These are phyloP conservation scores for Haplographium delicatum DNA, from an alignment of 495 filamentous ascomycete genomes.

Conservation along the genomic window DNA sequence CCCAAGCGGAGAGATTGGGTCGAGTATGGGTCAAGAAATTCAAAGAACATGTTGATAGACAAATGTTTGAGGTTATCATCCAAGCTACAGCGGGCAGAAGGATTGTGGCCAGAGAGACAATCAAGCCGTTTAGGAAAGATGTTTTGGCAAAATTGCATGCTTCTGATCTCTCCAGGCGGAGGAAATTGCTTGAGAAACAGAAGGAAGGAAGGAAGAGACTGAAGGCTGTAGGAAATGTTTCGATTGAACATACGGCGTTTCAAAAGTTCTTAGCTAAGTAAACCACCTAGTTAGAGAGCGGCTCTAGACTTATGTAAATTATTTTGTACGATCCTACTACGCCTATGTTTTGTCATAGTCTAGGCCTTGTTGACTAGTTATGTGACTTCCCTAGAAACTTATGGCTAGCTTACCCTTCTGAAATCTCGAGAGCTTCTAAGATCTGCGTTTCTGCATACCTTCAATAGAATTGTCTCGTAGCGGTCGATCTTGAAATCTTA, in stretches of 20 bases:
- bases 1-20: conserved; percentile 71
- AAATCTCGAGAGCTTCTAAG: too few relatives aligned
- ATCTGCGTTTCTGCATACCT: too few relatives aligned
- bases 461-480: too few relatives aligned
- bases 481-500: too few relatives aligned
- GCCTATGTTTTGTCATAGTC: too few relatives aligned
- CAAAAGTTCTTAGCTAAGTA: conserved; percentile 73
- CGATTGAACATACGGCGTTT: conserved; percentile 91
- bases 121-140: conserved; percentile 96
- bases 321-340: too few relatives aligned
- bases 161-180: conserved; percentile 71
- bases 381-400: too few relatives aligned
- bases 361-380: too few relatives aligned
- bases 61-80: conserved; percentile 95
- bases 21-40: conserved; percentile 91
- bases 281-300: too few relatives aligned
- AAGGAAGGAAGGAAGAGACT: conserved; percentile 93
- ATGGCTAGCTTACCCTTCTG: too few relatives aligned
- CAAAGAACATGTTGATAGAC: conserved; percentile 91
- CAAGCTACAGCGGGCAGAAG: conserved; percentile 82
- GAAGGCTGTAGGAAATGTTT: conserved; percentile 66
- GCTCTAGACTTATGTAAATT: too few relatives aligned
- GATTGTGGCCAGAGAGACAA: conserved; percentile 86
- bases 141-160: conserved; percentile 91
- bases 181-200: conserved; percentile 92